A percentile compares a stretch with the other conserved stretches of the same genome.
Conservation (phyloP, 768 basidiomycete species). For the Baorangia bicolor region DNA sequence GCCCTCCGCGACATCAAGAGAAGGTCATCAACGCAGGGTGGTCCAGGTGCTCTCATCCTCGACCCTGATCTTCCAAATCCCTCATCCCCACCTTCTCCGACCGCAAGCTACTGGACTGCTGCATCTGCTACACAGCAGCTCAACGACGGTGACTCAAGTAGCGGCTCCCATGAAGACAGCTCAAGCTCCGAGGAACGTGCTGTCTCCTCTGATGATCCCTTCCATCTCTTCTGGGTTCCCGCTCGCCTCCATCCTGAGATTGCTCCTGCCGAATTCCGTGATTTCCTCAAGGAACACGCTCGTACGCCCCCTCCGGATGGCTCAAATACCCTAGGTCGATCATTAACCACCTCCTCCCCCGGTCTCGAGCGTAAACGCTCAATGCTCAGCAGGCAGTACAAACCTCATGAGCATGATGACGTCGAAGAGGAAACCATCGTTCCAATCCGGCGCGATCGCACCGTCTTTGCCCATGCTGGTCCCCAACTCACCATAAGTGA, state of each 20-base stretch:
- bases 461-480: conserved; percentile 61
- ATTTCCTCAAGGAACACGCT: conserved; percentile 92
- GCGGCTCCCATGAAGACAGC: conserved; percentile 41
- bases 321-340: conserved; percentile 38
- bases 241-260: conserved; percentile 96
- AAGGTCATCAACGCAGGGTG: conserved; percentile 70
- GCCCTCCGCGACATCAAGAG: conserved; percentile 80
- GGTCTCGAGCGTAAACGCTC: conserved; percentile 82
- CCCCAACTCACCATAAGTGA: conserved; percentile 92
- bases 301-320: conserved; percentile 56
- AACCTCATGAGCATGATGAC: conserved; percentile 74
- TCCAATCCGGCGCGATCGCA: conserved; percentile 66
- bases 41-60: conserved; percentile 78
- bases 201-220: conserved; percentile 66
- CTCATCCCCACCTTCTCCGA: conserved; percentile 59
- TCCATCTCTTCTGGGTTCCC: conserved; percentile 98
- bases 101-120: conserved; percentile 49
- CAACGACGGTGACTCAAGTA: conserved; percentile 46
- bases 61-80: conserved; percentile 91
- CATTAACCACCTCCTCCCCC: conserved; percentile 43
- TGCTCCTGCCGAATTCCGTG: conserved; percentile 93
- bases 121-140: conserved; percentile 33
- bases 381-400: conserved; percentile 94
- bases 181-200: conserved; percentile 36
- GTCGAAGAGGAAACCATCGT: conserved; percentile 71